phyloP scores from a whole-genome alignment of 2,329 filamentous ascomycete genomes.

The Cadophora luteo-olivacea region DNA sequence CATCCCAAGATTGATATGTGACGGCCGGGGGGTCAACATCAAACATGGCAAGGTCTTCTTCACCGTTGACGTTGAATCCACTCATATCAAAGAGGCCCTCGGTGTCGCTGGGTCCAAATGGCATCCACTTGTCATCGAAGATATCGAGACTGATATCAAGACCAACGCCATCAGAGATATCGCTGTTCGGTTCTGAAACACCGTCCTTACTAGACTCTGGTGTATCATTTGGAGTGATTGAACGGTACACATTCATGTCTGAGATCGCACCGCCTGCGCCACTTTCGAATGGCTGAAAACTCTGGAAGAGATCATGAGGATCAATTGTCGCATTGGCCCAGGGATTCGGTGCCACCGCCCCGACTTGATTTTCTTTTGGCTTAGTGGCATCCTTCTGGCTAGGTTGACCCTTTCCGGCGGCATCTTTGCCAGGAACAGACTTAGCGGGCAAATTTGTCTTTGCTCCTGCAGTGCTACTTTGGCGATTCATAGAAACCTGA shows the following conservation, averaged over 20 bases:
- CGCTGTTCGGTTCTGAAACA: constrained; percentile 65
- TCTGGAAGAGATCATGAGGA: constrained; percentile 56
- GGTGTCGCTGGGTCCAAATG: constrained; percentile 50
- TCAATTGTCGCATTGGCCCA: constrained; percentile 59
- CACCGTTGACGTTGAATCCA: constrained; percentile 42
- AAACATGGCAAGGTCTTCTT: constrained; percentile 39
- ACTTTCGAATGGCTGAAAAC: constrained; percentile 50
- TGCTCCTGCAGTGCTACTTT: constrained; percentile 52
- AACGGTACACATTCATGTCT: constrained; percentile 60
- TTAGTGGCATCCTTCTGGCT: constrained; percentile 39
- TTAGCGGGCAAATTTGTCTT: constrained; percentile 44
- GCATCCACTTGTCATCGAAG: constrained; percentile 51
- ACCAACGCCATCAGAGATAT: constrained; percentile 61
- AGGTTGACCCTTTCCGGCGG: constrained; percentile 32
- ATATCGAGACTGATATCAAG: constrained; percentile 59
- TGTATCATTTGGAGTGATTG: constrained; percentile 66
- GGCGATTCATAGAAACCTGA: constrained; percentile 55
- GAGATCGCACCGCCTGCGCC: constrained; percentile 55
- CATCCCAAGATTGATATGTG: constrained; percentile 53
- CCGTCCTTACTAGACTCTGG: constrained; percentile 69
- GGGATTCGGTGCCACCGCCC: constrained; percentile 32
- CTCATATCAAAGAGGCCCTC: constrained; percentile 54
- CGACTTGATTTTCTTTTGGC: constrained; percentile 41
- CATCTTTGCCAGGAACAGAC: constrained; percentile 34
- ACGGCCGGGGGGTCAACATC: constrained; percentile 38